Evolutionary conservation across 2,329 filamentous ascomycete genomes (phyloP), one percentile per base, ranked within the genome.

Genomic region (Trichoderma sp.): DNA sequence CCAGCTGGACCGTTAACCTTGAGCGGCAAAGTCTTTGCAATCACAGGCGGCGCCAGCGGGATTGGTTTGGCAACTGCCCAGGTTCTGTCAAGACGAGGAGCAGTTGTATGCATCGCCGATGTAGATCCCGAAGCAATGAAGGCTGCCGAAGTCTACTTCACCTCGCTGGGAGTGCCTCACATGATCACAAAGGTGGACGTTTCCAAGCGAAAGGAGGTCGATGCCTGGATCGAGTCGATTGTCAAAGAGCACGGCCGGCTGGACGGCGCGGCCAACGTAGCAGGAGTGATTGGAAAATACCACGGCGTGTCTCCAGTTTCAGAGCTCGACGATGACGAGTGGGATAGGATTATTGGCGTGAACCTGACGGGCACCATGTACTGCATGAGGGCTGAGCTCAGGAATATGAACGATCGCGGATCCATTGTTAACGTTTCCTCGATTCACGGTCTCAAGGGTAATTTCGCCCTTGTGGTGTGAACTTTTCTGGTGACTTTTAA

Each of bases 361-460:
- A 86, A 86, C 73, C 77, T 86, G 62, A 86, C 83, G 2, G 84
- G 85, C 2, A 82, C 81, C 57, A 86, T 86, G 84, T 85, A 85
- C 76, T 86, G 84, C 74, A 73, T 86, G 74, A 80, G 84, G 43
- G 83, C 83, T 9, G 76, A 84, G 76, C 79, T 85, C 56, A 77
- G 77, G 47, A 82, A 82, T 53, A 83, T 89, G 62, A 81, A 81
- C 2, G 80, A 84, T n/a, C 83, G 85, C 1, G 87, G 86, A 1
- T 87, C 86, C 73, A 89, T 90, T 75, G 88, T 90, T 71, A 89
- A 88, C 76, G 82, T 86, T 32, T 82, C 84, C n/a, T 87, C 84
- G 47, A 84, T 88, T 60, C 83, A 86, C 47, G 86, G 86, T 43
- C 74, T 79, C 11, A 78, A 82, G 26, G 78, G 79, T 75, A 76